Percentiles rank a stretch among this genome's conserved stretches.
These are phyloP conservation scores for Fraxinus greggii DNA, from an alignment of 305 asterid species.

Conservation along the genomic window DNA sequence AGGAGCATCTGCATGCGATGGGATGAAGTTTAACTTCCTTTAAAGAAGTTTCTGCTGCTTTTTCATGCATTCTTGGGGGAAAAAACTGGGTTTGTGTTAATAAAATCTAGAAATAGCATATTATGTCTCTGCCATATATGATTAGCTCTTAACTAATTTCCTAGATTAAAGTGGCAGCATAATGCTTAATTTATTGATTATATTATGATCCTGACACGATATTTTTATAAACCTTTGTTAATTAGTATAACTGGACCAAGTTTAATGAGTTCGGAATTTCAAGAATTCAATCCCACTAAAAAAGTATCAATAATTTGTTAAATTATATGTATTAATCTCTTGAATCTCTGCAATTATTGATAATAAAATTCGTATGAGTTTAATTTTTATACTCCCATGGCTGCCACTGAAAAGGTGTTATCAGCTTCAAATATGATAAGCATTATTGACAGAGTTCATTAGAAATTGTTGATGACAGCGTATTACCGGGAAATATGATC, in stretches of 20 bases:
- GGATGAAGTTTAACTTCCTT: background rate
- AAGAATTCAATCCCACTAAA: no score
- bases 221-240: no score
- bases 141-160: background rate
- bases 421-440: background rate
- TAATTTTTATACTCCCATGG: no score
- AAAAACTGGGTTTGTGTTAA: background rate
- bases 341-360: background rate
- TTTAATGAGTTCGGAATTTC: no score
- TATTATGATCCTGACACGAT: background rate
- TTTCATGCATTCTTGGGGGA: background rate
- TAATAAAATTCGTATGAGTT: background rate
- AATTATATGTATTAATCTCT: no score
- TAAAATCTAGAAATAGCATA: no score
- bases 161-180: background rate
- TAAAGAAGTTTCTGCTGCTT: background rate
- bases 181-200: background rate
- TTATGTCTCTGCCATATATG: no score
- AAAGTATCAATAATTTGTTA: no score
- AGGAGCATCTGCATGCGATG: background rate
- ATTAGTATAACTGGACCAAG: background rate
- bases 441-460: no score
- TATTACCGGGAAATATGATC: no score
- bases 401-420: background rate
- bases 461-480: no score